Evolutionary conservation across 192 early-diverging fungal genomes (phyloP).

Genomic region (Coemansia sp.): DNA sequence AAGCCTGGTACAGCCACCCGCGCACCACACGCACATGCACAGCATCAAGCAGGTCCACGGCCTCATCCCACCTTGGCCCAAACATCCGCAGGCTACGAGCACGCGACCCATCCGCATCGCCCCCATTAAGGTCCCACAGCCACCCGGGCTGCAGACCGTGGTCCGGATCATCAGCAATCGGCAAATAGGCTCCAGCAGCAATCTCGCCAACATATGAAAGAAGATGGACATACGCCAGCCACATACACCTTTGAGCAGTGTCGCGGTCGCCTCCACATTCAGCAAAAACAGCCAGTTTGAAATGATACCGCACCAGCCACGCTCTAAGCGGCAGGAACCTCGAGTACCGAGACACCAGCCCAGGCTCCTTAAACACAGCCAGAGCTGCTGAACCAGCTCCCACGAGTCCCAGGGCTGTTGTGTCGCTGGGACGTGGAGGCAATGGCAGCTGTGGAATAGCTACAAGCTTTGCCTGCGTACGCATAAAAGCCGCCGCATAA

Average conservation of each 20-base stretch:
- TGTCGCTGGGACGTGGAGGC: conserved; percentile 1
- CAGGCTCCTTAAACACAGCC: conserved; percentile 1
- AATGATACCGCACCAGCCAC: conserved; percentile 52
- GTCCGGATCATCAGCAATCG: not conserved
- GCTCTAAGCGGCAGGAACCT: conserved; percentile 41
- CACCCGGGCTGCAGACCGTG: conserved; percentile 27
- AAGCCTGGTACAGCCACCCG: conserved; percentile 50
- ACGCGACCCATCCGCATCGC: conserved; percentile 29
- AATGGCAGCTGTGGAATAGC: conserved; percentile 35
- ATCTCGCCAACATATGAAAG: conserved; percentile 33
- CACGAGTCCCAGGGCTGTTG: not conserved
- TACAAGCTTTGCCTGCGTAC: conserved; percentile 33
- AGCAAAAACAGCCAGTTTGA: conserved; percentile 40
- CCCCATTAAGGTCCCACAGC: conserved; percentile 48
- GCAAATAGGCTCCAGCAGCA: conserved; percentile 40
- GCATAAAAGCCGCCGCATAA: conserved; percentile 43
- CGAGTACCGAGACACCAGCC: conserved; percentile 20
- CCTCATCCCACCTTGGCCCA: conserved; percentile 46
- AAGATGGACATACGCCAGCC: conserved; percentile 42
- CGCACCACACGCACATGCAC: conserved; percentile 44
- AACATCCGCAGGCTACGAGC: conserved; percentile 44
- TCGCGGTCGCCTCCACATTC: conserved; percentile 46
- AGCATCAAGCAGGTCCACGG: conserved; percentile 28
- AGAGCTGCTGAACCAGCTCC: not conserved
- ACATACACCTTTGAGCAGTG: conserved; percentile 44